Base-by-base conservation (phyloP, 2,329 filamentous ascomycete genomes). In the Ceratocystis harringtonii region DNA sequence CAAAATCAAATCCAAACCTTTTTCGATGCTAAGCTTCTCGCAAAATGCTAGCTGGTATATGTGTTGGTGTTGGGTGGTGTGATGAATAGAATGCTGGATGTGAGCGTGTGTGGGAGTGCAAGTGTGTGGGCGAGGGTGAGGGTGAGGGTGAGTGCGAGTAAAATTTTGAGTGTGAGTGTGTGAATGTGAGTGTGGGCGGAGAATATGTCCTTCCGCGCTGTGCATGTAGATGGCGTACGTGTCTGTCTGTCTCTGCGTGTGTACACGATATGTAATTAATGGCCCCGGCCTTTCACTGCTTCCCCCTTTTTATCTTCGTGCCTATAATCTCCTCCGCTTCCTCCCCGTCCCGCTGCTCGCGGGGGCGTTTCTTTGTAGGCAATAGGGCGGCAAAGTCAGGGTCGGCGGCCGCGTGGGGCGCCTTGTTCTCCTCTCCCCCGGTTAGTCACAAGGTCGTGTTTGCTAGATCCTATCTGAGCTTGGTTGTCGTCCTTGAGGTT, bases 401-500 rank as follows among this genome's bases (percentile, higher is more conserved):
- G 10, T 52, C 48, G 10, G 15, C 8, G 25, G 22, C 8, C 22
- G 8, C 1, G 2, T 52, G 8, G 3, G 22, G 48, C 19, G 22
- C 48, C 48, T 50, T 22, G 48, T 25, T 28, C 58, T 44, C 36
- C 2, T 25, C 58, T 10, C 43, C 58, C 8, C 43, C 41, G 55
- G 55, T 28, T 48, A 48, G 17, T 62, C 52, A 36, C 22, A 44
- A 64, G 36, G 28, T 58, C 43, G 52, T 58, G 17, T 55, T 43
- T 10, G 52, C 52, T 57, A 64, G 52, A 36, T 64, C 63, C 63
- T 64, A 64, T 58, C 63, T 57, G 25, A 58, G 52, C 52, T 36
- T 64, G 25, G 61, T 63, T 60, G 63, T 58, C 8, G 63, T 60
- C 28, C 63, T 45, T 58, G 63, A 64, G 22, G 30, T 43, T 61